A percentile compares a stretch with the other conserved stretches of the same genome.
These are phyloP conservation scores for Corchorus capsularis DNA, from an alignment of 345 rosid genomes.

Conservation along the genomic window DNA sequence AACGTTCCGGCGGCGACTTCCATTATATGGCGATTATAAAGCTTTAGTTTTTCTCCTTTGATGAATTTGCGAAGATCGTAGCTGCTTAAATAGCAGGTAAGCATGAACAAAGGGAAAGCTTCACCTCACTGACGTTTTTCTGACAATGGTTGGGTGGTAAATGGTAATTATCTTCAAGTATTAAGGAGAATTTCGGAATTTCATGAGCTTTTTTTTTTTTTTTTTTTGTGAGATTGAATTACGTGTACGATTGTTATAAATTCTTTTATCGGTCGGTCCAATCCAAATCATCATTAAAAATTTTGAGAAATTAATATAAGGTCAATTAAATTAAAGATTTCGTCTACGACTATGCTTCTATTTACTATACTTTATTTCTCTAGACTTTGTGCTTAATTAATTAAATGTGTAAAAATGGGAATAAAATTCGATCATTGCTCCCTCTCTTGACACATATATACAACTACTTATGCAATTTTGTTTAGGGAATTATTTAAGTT, in stretches of 20 bases:
- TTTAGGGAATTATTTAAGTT: too few species aligned
- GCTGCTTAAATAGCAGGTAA: not conserved
- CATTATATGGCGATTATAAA: conserved; percentile 36
- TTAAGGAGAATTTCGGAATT: not conserved
- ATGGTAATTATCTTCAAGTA: not conserved
- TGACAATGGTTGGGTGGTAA: not conserved
- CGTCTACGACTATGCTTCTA: not conserved
- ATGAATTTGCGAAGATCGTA: not conserved
- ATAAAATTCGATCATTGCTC: not conserved
- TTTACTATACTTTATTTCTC: too few species aligned
- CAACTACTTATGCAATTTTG: too few species aligned
- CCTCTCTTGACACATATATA: not conserved
- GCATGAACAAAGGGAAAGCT: not conserved
- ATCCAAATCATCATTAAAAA: not conserved
- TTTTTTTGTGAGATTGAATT: not conserved
- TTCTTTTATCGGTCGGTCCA: not conserved
- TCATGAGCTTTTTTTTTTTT: not conserved
- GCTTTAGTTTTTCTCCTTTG: not conserved
- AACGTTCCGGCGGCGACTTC: conserved; percentile 26
- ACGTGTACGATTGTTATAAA: not conserved
- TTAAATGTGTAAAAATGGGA: not conserved
- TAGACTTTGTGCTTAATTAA: too few species aligned
- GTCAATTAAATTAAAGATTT: not conserved
- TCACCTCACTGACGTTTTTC: not conserved
- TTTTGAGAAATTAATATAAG: not conserved